Percentiles rank a stretch among this genome's conserved stretches.
Evolutionary conservation across 257 asterid species (phyloP).

Genomic region (Sherardia arvensis): DNA sequence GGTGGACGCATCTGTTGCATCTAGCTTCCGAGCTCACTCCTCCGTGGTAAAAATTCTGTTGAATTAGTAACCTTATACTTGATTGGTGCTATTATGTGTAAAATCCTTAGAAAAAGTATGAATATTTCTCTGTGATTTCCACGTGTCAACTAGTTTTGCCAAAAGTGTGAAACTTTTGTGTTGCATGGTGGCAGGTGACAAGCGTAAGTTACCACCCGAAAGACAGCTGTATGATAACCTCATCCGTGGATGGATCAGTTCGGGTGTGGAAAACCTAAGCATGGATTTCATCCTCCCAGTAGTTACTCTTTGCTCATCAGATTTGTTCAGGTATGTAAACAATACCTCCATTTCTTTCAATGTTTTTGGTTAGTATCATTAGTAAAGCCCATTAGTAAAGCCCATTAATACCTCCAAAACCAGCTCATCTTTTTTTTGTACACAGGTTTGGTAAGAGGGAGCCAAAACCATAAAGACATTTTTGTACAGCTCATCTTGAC

Average conservation of each 20-base stretch:
- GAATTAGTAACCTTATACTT: not conserved
- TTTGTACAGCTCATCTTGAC: too few species aligned
- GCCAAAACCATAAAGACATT: too few species aligned
- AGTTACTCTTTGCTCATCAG: not conserved
- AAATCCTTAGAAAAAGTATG: not conserved
- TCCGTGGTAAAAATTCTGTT: conserved; percentile 58
- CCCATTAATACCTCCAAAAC: too few species aligned
- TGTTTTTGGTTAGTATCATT: not conserved
- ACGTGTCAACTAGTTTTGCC: not conserved
- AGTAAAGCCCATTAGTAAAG: not conserved
- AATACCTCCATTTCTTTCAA: not conserved
- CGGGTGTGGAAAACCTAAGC: conserved; percentile 78
- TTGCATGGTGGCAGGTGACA: conserved; percentile 52
- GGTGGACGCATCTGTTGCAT: conserved; percentile 69
- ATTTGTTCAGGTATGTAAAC: conserved; percentile 2
- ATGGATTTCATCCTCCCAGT: not conserved
- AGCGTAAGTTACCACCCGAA: conserved; percentile 92
- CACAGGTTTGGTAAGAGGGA: too few species aligned
- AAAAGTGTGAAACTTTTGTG: not conserved
- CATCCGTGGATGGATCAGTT: conserved; percentile 86
- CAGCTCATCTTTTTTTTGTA: too few species aligned
- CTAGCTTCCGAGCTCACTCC: conserved; percentile 75
- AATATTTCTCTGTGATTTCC: not conserved
- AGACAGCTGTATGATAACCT: conserved; percentile 76
- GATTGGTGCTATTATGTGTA: not conserved